phyloP scores from a whole-genome alignment of 1,284 basidiomycete species.

The Cryptococcus deneoformans region DNA sequence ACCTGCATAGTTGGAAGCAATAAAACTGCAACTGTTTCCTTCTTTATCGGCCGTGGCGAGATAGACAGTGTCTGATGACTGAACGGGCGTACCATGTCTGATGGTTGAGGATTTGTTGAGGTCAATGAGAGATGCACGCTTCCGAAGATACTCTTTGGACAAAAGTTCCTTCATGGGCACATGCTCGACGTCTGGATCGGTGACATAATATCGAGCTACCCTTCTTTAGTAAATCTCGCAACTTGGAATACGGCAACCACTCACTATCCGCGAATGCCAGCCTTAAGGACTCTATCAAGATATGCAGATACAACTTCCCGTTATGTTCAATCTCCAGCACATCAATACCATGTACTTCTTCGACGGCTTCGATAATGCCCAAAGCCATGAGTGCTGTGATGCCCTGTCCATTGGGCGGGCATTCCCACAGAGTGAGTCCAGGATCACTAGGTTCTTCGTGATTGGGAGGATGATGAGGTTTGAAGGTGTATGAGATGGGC shows the following conservation, averaged over 20 bases:
- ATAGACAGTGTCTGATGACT: constrained; percentile 90
- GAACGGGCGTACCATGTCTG: constrained; percentile 55
- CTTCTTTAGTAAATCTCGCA: neutral
- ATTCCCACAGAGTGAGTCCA: constrained; percentile 52
- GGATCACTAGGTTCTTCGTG: constrained; percentile 59
- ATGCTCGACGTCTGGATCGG: constrained; percentile 73
- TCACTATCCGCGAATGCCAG: constrained; percentile 37
- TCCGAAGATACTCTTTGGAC: constrained; percentile 77
- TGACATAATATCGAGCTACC: constrained; percentile 70
- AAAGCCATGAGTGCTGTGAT: constrained; percentile 89
- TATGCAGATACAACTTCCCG: constrained; percentile 80
- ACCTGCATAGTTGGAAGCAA: constrained; percentile 58
- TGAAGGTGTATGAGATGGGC: constrained; percentile 86
- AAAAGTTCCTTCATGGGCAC: constrained; percentile 74
- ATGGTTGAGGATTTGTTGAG: constrained; percentile 63
- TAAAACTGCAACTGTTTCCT: constrained; percentile 93
- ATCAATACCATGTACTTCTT: constrained; percentile 67
- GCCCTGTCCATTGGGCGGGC: constrained; percentile 93
- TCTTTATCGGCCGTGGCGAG: constrained; percentile 82
- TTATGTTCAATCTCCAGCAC: constrained; percentile 82
- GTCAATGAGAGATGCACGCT: constrained; percentile 77
- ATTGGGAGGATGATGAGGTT: constrained; percentile 50
- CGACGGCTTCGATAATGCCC: constrained; percentile 84
- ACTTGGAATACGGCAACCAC: neutral
- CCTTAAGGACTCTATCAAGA: constrained; percentile 65